phyloP scores from a whole-genome alignment of 2,329 filamentous ascomycete species.

The Pseudogymnoascus sp. region DNA sequence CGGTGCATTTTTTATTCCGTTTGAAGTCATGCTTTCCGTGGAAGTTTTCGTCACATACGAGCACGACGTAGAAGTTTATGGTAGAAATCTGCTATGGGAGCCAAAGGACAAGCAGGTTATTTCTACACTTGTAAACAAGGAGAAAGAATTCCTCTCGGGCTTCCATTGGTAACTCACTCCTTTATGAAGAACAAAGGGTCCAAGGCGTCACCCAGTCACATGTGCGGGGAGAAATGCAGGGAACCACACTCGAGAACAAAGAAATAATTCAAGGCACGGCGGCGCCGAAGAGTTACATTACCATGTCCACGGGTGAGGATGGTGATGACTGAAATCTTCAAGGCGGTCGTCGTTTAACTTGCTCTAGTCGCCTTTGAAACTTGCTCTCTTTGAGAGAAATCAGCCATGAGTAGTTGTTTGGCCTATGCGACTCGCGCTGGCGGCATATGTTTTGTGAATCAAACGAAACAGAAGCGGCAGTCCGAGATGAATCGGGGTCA shows the following conservation, averaged over 20 bases:
- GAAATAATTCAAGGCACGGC: not conserved
- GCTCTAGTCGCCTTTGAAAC: not conserved
- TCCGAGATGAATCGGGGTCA: not conserved
- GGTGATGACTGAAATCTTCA: conserved; percentile 1
- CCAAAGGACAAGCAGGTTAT: not conserved
- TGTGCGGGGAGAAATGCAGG: not conserved
- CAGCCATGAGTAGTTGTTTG: not conserved
- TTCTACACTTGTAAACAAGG: conserved; percentile 4
- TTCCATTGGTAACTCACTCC: not conserved
- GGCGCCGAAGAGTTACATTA: not conserved
- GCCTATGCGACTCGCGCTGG: not conserved
- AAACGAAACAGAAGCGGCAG: not conserved
- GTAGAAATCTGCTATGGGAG: not conserved
- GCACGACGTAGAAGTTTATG: not conserved
- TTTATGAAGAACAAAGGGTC: conserved; percentile 1
- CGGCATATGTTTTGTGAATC: not conserved
- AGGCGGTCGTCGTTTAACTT: not conserved
- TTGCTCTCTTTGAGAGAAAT: not conserved
- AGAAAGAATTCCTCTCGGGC: not conserved
- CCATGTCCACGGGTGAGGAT: not conserved
- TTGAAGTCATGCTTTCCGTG: conserved; percentile 2
- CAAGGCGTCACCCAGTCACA: not conserved
- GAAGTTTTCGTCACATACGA: not conserved
- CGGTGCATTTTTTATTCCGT: not conserved
- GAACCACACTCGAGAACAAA: not conserved